A percentile compares a stretch with the other conserved stretches of the same genome.
Conservation (phyloP, 176 grass and related monocot genomes). For the Paspalum notatum region DNA sequence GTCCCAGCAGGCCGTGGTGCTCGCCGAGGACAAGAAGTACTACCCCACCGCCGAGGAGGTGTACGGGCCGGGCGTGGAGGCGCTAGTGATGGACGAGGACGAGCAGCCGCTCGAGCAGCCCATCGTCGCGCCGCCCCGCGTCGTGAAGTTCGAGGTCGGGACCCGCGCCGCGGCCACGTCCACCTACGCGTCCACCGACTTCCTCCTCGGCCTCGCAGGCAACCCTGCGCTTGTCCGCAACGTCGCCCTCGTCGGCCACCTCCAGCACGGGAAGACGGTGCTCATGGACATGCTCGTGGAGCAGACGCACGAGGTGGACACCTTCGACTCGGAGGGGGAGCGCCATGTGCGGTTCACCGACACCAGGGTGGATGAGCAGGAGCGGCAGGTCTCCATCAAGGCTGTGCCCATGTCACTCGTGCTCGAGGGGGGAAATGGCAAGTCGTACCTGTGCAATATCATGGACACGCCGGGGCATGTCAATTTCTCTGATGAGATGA, state of each 20-base stretch:
- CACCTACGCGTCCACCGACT: slow-evolving; percentile 84
- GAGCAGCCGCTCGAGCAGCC: slow-evolving; percentile 89
- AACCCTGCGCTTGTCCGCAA: slow-evolving; percentile 84
- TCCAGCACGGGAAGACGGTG: slow-evolving; percentile 96
- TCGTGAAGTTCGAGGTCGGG: slow-evolving; percentile 77
- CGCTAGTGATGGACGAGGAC: slow-evolving; percentile 99
- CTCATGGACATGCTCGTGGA: slow-evolving; percentile 99
- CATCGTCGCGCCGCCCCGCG: slow-evolving; percentile 81
- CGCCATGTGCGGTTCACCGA: slow-evolving; percentile 84
- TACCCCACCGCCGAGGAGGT: slow-evolving; percentile 99
- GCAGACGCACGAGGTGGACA: slow-evolving; percentile 93
- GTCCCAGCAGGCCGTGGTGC: slow-evolving; percentile 68
- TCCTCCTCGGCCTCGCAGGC: slow-evolving; percentile 88
- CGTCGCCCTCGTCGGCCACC: slow-evolving; percentile 86
- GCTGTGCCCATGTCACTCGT: slow-evolving; percentile 95
- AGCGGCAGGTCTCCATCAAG: slow-evolving; percentile 95
- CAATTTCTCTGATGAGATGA: slow-evolving; percentile 99
- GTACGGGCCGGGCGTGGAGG: slow-evolving; percentile 88
- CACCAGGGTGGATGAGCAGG: slow-evolving; percentile 95
- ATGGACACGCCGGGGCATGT: slow-evolving; percentile 97
- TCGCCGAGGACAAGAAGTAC: slow-evolving; percentile 99
- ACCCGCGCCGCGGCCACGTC: slow-evolving; percentile 66
- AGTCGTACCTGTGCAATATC: slow-evolving; percentile 97
- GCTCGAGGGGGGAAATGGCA: slow-evolving; percentile 83
- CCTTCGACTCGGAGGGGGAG: slow-evolving; percentile 82